phyloP scores from a whole-genome alignment of 352 stramenopile genomes.

The Blastocystis sp. region DNA sequence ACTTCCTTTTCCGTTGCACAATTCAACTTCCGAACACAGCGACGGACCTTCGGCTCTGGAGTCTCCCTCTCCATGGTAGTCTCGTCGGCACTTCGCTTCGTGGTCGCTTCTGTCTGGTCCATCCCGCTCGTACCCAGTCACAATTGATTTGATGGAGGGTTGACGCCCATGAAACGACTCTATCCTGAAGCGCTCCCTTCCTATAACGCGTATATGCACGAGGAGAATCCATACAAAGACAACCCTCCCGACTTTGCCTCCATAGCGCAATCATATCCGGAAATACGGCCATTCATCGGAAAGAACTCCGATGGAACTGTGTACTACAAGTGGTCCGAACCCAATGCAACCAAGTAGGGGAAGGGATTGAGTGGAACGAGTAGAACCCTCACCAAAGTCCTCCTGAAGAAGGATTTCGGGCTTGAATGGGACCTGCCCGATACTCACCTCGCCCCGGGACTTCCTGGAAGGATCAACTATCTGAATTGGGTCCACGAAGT shows the following conservation, averaged over 20 bases:
- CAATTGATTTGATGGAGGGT: neutral
- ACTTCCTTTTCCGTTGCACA: constrained; percentile 38
- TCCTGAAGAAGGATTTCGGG: constrained; percentile 46
- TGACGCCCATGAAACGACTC: constrained; percentile 7
- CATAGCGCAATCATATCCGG: constrained; percentile 32
- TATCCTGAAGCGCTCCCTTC: neutral
- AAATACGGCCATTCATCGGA: neutral
- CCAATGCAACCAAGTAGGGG: neutral
- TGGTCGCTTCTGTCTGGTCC: neutral
- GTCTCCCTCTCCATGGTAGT: neutral
- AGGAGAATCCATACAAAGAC: constrained; percentile 52
- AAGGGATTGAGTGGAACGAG: neutral
- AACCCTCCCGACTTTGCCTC: constrained; percentile 29
- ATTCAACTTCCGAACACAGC: neutral
- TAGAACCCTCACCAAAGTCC: constrained; percentile 45
- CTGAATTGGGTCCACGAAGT: constrained; percentile 47
- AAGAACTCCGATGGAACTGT: neutral
- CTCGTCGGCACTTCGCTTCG: neutral
- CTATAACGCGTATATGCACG: neutral
- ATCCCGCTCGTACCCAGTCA: neutral
- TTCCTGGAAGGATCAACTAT: constrained; percentile 46
- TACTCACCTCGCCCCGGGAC: constrained; percentile 2
- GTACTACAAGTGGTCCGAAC: constrained; percentile 19
- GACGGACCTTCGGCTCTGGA: neutral
- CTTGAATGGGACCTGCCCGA: constrained; percentile 53